A percentile compares a stretch with the other conserved stretches of the same genome.
Evolutionary conservation across 73 alveolate genomes (phyloP).

Genomic region (Stentor roeselii): DNA sequence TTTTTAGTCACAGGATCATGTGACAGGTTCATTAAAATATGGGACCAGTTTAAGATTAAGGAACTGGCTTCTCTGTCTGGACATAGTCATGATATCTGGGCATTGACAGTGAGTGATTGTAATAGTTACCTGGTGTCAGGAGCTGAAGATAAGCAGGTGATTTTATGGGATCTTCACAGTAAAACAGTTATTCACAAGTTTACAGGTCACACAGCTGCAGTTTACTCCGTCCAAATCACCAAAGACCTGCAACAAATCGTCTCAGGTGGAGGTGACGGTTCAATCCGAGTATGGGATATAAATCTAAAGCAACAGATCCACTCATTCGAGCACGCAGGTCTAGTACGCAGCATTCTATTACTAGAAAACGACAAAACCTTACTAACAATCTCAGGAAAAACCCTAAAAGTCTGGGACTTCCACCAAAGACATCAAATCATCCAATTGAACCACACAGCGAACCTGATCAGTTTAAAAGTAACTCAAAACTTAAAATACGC

Average conservation of each 20-base stretch:
- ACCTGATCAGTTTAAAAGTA: background rate
- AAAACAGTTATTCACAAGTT: background rate
- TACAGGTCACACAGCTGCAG: background rate
- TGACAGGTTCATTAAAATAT: background rate
- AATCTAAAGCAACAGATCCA: background rate
- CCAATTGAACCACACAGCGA: background rate
- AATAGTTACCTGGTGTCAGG: background rate
- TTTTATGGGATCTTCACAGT: background rate
- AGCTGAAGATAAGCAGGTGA: slow-evolving; percentile 1
- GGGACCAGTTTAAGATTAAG: background rate
- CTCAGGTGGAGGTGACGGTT: background rate
- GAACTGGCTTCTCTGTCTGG: background rate
- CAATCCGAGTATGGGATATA: background rate
- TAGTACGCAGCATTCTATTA: background rate
- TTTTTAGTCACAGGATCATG: background rate
- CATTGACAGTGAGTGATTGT: background rate
- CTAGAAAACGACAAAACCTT: background rate
- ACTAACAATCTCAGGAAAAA: background rate
- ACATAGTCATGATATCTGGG: background rate
- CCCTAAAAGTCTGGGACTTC: background rate
- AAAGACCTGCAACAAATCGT: background rate
- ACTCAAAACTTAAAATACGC: too few relatives aligned
- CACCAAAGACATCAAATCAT: too few relatives aligned
- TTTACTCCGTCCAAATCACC: background rate
- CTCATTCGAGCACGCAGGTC: background rate